A percentile compares a stretch with the other conserved stretches of the same genome.
Conservation (phyloP, 148 eudicot species). For the Rhododendron ferrugineum region DNA sequence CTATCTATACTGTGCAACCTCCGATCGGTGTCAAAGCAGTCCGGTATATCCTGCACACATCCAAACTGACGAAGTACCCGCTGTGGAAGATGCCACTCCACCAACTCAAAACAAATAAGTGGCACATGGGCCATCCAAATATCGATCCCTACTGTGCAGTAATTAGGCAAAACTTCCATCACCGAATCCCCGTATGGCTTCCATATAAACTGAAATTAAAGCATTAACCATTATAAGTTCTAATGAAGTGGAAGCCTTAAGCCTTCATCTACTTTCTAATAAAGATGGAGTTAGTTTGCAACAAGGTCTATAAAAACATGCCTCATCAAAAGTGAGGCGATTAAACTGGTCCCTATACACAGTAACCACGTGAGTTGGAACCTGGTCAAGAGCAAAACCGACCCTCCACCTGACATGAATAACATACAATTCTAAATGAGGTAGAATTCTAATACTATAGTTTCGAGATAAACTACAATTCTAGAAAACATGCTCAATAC, state of each 20-base stretch:
- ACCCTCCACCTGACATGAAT: neutral
- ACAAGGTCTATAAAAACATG: neutral
- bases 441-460: neutral
- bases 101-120: slow-evolving; percentile 1
- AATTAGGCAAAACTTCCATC: neutral
- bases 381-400: neutral
- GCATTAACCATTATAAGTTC: neutral
- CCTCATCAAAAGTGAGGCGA: neutral
- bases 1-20: neutral
- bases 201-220: neutral
- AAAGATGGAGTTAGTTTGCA: neutral
- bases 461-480: neutral
- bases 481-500: neutral
- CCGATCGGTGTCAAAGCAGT: neutral
- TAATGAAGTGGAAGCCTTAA: neutral
- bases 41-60: neutral
- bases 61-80: slow-evolving; percentile 5
- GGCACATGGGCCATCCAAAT: slow-evolving; percentile 1
- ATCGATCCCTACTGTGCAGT: neutral
- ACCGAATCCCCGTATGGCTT: neutral
- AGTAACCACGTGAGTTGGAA: neutral
- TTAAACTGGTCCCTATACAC: neutral
- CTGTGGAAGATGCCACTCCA: slow-evolving; percentile 1
- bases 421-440: neutral
- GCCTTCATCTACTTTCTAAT: neutral